Percentiles rank a stretch among this genome's conserved stretches.
Evolutionary conservation across 805 yeast species (phyloP).

Genomic region (Saccharomycopsis sp.): DNA sequence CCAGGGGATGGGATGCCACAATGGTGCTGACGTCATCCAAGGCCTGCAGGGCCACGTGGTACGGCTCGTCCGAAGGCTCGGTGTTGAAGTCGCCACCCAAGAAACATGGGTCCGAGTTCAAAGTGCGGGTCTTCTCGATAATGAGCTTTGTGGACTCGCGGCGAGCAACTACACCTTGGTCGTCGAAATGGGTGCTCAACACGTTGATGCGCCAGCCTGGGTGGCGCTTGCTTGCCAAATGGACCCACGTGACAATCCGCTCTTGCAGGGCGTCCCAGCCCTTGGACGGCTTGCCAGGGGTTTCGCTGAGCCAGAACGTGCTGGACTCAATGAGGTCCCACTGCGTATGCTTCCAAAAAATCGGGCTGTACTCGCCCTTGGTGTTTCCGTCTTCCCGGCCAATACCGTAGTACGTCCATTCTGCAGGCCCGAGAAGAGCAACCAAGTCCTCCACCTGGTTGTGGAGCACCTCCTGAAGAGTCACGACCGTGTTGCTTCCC

Average conservation of each 20-base stretch:
- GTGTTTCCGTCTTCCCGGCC: slow-evolving; percentile 46
- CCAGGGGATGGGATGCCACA: slow-evolving; percentile 20
- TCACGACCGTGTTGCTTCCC: slow-evolving; percentile 30
- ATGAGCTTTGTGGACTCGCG: slow-evolving; percentile 37
- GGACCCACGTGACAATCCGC: slow-evolving; percentile 33
- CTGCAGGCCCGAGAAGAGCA: slow-evolving; percentile 26
- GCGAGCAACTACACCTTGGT: slow-evolving; percentile 38
- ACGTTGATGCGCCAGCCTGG: slow-evolving; percentile 22
- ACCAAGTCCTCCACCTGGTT: slow-evolving; percentile 39
- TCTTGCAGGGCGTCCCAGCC: slow-evolving; percentile 42
- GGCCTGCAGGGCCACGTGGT: slow-evolving; percentile 32
- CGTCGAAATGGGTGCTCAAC: slow-evolving; percentile 45
- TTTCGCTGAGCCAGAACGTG: slow-evolving; percentile 45
- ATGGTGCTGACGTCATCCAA: slow-evolving; percentile 29
- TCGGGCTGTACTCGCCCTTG: slow-evolving; percentile 44
- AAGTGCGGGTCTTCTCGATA: slow-evolving; percentile 29
- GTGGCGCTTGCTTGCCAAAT: slow-evolving; percentile 21
- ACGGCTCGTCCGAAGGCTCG: slow-evolving; percentile 33
- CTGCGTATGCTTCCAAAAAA: slow-evolving; percentile 32
- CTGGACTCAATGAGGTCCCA: slow-evolving; percentile 34
- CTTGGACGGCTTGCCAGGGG: slow-evolving; percentile 44
- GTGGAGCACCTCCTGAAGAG: slow-evolving; percentile 40
- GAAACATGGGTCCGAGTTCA: slow-evolving; percentile 33
- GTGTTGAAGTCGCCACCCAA: slow-evolving; percentile 55
- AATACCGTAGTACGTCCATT: slow-evolving; percentile 40